These are phyloP conservation scores for Euphorbia lathyris DNA, from an alignment of 345 rosid species.

Conservation along the genomic window DNA sequence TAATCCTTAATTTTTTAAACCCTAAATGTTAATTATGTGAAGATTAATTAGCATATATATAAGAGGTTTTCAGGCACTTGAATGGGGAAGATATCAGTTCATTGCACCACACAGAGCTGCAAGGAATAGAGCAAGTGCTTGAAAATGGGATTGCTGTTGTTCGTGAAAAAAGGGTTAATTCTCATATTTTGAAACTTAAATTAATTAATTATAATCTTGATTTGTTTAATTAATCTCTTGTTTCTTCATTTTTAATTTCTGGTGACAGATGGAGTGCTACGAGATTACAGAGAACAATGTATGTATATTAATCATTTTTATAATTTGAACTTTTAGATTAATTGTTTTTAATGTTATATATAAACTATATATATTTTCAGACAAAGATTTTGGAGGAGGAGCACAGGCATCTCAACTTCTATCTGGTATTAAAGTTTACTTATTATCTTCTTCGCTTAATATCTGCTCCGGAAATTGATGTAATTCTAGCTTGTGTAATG, in stretches of 20 bases:
- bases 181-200: not conserved
- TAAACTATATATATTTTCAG: too few species aligned
- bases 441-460: too few species aligned
- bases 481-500: too few species aligned
- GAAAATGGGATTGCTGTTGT: constrained; percentile 55
- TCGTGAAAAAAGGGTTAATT: constrained; percentile 52
- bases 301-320: not conserved
- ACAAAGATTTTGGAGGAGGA: constrained; percentile 21
- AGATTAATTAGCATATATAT: not conserved
- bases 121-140: constrained; percentile 59
- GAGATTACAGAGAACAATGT: constrained; percentile 17
- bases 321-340: too few species aligned
- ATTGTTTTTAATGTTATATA: too few species aligned
- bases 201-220: not conserved
- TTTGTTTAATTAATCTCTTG: too few species aligned
- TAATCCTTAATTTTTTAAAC: not conserved
- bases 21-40: not conserved
- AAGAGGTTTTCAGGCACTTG: constrained; percentile 47
- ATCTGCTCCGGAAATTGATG: too few species aligned
- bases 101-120: constrained; percentile 52
- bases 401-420: constrained; percentile 18
- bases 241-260: too few species aligned
- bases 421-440: constrained; percentile 16
- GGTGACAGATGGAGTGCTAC: constrained; percentile 21
- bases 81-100: constrained; percentile 70